Percentiles rank a stretch among this genome's conserved stretches.
phyloP scores from a whole-genome alignment of 78 protist species.

The Dictyostelium brefeldianum region DNA sequence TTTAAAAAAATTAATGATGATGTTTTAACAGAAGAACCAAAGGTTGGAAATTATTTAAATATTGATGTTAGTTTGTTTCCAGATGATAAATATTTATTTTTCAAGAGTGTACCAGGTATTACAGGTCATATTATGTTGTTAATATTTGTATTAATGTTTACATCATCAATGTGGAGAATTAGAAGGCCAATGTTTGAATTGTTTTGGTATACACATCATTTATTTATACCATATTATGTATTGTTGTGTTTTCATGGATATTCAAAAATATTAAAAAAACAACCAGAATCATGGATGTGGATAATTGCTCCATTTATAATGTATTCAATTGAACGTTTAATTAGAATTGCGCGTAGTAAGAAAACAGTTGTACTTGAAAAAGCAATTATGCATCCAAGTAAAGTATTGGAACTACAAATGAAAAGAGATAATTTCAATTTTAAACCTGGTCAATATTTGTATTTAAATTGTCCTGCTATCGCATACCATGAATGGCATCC shows the following conservation, averaged over 20 bases:
- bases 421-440: conserved; percentile 53
- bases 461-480: conserved; percentile 67
- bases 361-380: conserved; percentile 5
- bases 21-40: neutral
- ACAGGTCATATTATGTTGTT: conserved; percentile 60
- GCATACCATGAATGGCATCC: conserved; percentile 93
- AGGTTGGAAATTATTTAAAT: conserved; percentile 17
- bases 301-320: conserved; percentile 42
- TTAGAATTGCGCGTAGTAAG: conserved; percentile 34
- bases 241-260: conserved; percentile 69
- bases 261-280: conserved; percentile 21
- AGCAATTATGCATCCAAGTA: conserved; percentile 64
- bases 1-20: conserved; percentile 12
- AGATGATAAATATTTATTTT: conserved; percentile 31
- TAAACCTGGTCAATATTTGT: conserved; percentile 76
- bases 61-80: neutral
- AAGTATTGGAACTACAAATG: conserved; percentile 71
- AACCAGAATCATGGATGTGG: conserved; percentile 55
- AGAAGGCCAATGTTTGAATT: conserved; percentile 82
- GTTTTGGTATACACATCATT: conserved; percentile 71
- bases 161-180: conserved; percentile 58
- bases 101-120: conserved; percentile 38
- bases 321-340: conserved; percentile 38
- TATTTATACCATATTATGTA: conserved; percentile 43
- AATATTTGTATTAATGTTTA: conserved; percentile 17